A percentile compares a stretch with the other conserved stretches of the same genome.
These are phyloP conservation scores for Pyrus hybrid DNA, from an alignment of 331 rosid species.

Conservation along the genomic window DNA sequence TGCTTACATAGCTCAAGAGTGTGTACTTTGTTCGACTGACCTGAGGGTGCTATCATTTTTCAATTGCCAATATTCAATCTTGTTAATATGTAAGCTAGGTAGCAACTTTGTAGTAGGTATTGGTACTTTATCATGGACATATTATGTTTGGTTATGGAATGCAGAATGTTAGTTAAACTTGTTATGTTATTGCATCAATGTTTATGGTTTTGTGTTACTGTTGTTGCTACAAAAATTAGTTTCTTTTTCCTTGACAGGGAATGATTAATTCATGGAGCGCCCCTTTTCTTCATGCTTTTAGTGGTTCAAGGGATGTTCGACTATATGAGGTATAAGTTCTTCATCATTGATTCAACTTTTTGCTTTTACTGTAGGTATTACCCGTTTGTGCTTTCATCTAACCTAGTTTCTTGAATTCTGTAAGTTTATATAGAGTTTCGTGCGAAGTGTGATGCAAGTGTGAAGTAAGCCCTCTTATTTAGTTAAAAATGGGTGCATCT, in stretches of 20 bases:
- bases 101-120: background rate
- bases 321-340: conserved; percentile 52
- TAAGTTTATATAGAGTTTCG: background rate
- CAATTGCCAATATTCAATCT: background rate
- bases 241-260: conserved; percentile 39
- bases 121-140: background rate
- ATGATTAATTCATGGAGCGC: conserved; percentile 75
- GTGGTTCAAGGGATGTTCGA: conserved; percentile 43
- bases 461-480: background rate
- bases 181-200: background rate
- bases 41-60: background rate
- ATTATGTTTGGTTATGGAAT: background rate
- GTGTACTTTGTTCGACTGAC: background rate
- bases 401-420: background rate
- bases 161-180: background rate
- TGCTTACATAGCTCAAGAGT: background rate
- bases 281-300: conserved; percentile 51
- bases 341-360: background rate
- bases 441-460: background rate
- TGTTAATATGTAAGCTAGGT: background rate
- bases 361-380: background rate
- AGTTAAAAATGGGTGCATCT: background rate
- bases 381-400: background rate
- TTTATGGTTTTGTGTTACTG: background rate
- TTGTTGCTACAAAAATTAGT: conserved; percentile 5